Evolutionary conservation across 345 rosid genomes (phyloP), one percentile per base, ranked within the genome.

Genomic region (Schrenkiella parvula): DNA sequence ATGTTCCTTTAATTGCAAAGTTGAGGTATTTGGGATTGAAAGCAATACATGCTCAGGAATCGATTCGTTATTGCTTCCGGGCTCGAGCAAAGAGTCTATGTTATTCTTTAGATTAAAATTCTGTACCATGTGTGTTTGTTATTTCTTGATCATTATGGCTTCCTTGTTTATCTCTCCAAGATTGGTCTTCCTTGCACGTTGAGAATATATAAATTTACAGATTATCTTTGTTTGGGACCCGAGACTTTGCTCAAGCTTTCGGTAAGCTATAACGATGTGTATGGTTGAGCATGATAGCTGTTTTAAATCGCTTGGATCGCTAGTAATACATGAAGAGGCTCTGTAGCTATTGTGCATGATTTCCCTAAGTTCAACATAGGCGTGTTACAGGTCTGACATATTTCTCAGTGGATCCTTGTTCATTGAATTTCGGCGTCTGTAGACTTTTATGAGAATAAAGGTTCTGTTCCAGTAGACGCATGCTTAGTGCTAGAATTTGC

Each of bases 131-230:
- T 43, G n/a, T 64, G 21, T 19, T 29, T 44, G 3, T 44, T 28
- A 17, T 11, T 6, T 26, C 15, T 31, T 68, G 38, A 15, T 53
- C 41, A 25, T 53, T 11, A 37, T 51, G 41, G n/a, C 13, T 23
- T 50, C 37, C 39, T 12, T 26, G 51, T 5, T 67, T 66, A 66
- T 25, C 38, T 17, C 25, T 38, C 51, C 47, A 66, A 52, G 71
- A 51, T 13, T 47, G 37, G 46, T 65, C 44, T 48, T 50, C 32
- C 41, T 39, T 25, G 44, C 73, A 54, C 55, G 73, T 68, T 42
- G 53, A 42, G 64, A 18, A 55, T 18, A 26, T 18, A 26, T 19
- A 43, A 21, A 8, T 53, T 53, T 53, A 18, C n/a, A 23, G 34
- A 8, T 35, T 18, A 19, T 38, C 42, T 35, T 34, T 1, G 25